Evolutionary conservation across 78 protist species (phyloP).

Genomic region (Polysphondylium violaceum): DNA sequence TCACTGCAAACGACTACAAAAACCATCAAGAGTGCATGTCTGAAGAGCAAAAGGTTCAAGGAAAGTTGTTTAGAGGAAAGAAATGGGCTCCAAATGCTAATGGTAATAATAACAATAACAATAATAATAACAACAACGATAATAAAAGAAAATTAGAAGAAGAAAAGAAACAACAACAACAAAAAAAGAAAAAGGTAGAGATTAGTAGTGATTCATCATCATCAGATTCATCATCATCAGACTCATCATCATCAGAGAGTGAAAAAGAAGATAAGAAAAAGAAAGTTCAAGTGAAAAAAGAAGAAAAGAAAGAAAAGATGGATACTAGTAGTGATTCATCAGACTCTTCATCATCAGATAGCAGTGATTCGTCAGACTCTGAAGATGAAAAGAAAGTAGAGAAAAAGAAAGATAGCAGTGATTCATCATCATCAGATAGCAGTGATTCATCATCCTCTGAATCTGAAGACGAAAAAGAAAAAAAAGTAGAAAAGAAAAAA

Average conservation of each 20-base stretch:
- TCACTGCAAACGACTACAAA: not conserved
- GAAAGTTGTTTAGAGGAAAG: constrained; percentile 24
- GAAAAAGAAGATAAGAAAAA: constrained; percentile 17
- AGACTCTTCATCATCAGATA: not conserved
- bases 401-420: not conserved
- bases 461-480: not conserved
- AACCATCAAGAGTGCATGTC: constrained; percentile 20
- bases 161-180: not conserved
- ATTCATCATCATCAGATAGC: not conserved
- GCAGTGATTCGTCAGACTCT: not conserved
- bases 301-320: not conserved
- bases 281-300: not conserved
- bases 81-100: constrained; percentile 22
- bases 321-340: not conserved
- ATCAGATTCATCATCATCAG: not conserved
- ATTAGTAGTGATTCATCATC: constrained; percentile 2
- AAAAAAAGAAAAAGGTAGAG: not conserved
- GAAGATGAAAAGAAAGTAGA: constrained; percentile 17
- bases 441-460: constrained; percentile 7
- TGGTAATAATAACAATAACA: constrained; percentile 1
- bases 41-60: constrained; percentile 42
- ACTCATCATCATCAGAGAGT: constrained; percentile 2
- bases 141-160: constrained; percentile 26
- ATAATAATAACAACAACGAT: constrained; percentile 8
- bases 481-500: not conserved